A percentile compares a stretch with the other conserved stretches of the same genome.
phyloP scores from a whole-genome alignment of 1,284 basidiomycete genomes.

The Ustilago xerochloae region DNA sequence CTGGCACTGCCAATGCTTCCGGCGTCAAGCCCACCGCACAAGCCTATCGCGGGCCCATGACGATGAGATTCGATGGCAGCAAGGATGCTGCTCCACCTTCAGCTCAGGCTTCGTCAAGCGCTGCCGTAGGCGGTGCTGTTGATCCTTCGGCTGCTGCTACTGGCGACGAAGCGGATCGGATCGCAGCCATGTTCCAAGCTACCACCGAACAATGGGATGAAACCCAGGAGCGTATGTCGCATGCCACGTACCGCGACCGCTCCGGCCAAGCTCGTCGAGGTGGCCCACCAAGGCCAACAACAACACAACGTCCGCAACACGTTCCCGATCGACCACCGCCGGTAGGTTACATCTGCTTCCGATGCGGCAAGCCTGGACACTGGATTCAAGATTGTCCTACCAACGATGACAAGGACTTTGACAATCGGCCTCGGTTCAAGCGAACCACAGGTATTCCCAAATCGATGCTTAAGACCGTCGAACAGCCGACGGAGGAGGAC shows the following conservation, averaged over 20 bases:
- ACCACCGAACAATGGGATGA: slow-evolving; percentile 93
- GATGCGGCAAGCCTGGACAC: slow-evolving; percentile 92
- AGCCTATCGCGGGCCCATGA: slow-evolving; percentile 72
- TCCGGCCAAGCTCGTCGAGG: slow-evolving; percentile 58
- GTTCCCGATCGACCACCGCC: slow-evolving; percentile 60
- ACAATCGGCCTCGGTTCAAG: slow-evolving; percentile 94
- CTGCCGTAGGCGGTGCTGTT: not conserved
- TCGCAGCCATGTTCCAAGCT: slow-evolving; percentile 94
- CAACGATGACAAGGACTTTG: slow-evolving; percentile 92
- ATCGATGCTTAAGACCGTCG: slow-evolving; percentile 95
- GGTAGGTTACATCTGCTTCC: slow-evolving; percentile 96
- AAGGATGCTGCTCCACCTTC: slow-evolving; percentile 8
- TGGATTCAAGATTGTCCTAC: slow-evolving; percentile 99
- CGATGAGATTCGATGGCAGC: slow-evolving; percentile 82
- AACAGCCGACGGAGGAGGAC: slow-evolving; percentile 71
- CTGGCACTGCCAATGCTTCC: slow-evolving; percentile 29
- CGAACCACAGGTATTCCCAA: slow-evolving; percentile 97
- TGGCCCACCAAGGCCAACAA: slow-evolving; percentile 50
- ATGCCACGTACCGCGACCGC: slow-evolving; percentile 69
- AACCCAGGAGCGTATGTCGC: slow-evolving; percentile 95
- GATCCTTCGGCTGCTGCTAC: slow-evolving; percentile 23
- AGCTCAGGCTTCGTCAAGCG: not conserved
- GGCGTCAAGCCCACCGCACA: slow-evolving; percentile 26
- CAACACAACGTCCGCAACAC: slow-evolving; percentile 34
- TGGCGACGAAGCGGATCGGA: slow-evolving; percentile 68